These are phyloP conservation scores for Coprinopsis strossmayeri DNA, from an alignment of 768 basidiomycete species.

Conservation along the genomic window DNA sequence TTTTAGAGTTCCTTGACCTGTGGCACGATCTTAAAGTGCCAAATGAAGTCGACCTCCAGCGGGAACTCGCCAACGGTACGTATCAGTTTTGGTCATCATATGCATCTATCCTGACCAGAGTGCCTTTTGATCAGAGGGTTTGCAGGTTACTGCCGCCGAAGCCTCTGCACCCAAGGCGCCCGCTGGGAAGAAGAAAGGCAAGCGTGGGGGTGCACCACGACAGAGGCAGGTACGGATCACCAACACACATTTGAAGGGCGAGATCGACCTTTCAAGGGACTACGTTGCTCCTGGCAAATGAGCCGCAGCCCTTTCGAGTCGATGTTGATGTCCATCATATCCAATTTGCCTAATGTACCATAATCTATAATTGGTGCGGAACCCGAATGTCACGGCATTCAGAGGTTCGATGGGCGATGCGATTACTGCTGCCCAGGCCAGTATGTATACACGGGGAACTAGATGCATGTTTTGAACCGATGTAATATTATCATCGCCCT, in stretches of 20 bases:
- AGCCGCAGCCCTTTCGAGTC: too few species aligned
- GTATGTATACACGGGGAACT: too few species aligned
- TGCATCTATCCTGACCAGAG: constrained; percentile 8
- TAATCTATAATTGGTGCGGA: too few species aligned
- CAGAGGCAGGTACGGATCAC: constrained; percentile 80
- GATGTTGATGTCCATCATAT: too few species aligned
- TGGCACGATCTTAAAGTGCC: constrained; percentile 86
- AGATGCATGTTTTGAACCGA: too few species aligned
- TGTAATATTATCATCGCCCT: too few species aligned
- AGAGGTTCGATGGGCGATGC: too few species aligned
- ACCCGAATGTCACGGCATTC: too few species aligned
- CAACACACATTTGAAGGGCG: constrained; percentile 81
- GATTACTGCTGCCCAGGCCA: too few species aligned
- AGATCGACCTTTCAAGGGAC: constrained; percentile 80
- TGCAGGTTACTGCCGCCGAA: constrained; percentile 73
- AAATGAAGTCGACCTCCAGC: constrained; percentile 76
- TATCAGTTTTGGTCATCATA: constrained; percentile 3
- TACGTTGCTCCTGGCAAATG: constrained; percentile 40
- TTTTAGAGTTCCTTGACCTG: constrained; percentile 75
- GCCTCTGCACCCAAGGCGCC: constrained; percentile 46
- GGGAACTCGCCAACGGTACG: constrained; percentile 68
- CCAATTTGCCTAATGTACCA: too few species aligned
- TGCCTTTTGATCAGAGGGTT: constrained; percentile 49
- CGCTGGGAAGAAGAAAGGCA: constrained; percentile 65
- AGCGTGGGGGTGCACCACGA: constrained; percentile 65